Conservation (phyloP, 495 filamentous ascomycete species). For the Lasiosphaeria ovina region DNA sequence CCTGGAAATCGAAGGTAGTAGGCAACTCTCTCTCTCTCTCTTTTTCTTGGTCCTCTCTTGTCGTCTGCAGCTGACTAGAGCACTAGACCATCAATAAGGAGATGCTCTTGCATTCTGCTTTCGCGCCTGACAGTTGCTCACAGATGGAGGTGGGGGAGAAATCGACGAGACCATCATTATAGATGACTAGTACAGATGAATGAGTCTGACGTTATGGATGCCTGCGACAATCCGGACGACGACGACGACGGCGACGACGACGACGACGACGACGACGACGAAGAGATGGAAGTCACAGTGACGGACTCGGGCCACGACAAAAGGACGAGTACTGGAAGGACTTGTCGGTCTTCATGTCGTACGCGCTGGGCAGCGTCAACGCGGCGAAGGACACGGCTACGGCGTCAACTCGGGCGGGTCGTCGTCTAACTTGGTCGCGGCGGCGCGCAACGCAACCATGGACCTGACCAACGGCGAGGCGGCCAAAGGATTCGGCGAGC, state of each 20-base stretch:
- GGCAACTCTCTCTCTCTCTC: too few species aligned
- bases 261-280: constrained; percentile 60
- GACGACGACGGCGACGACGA: constrained; percentile 36
- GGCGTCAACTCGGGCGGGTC: constrained; percentile 76
- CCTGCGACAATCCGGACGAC: too few species aligned
- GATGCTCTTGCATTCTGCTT: too few species aligned
- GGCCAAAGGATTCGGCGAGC: constrained; percentile 68
- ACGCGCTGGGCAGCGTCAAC: constrained; percentile 73
- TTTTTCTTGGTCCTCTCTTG: too few species aligned
- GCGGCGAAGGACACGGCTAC: constrained; percentile 86
- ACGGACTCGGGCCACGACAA: constrained; percentile 58
- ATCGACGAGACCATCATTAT: too few species aligned
- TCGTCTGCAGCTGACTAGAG: too few species aligned
- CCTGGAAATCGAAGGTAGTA: constrained; percentile 95
- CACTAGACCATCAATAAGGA: too few species aligned
- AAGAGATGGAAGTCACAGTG: constrained; percentile 81
- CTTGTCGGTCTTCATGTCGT: constrained; percentile 91
- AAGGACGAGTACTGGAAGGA: constrained; percentile 62
- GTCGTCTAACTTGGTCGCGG: constrained; percentile 72
- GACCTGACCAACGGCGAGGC: constrained; percentile 86
- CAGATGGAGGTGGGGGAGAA: too few species aligned
- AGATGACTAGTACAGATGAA: too few species aligned
- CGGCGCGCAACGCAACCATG: constrained; percentile 79
- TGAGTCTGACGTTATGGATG: too few species aligned
- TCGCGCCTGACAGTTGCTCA: too few species aligned